phyloP scores from a whole-genome alignment of 768 basidiomycete species.

The Amylocystis lapponica region DNA sequence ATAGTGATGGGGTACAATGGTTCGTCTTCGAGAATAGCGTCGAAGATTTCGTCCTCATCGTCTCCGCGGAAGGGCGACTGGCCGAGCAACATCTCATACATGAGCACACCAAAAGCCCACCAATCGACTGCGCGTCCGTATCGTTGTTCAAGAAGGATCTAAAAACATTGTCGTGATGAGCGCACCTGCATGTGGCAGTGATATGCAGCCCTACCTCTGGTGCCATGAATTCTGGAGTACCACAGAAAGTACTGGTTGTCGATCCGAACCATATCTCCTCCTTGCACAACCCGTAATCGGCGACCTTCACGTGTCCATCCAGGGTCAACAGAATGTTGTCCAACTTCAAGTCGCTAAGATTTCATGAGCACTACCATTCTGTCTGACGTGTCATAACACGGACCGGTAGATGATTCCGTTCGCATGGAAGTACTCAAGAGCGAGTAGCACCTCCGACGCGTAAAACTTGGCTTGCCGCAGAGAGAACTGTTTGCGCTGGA shows the following conservation, averaged over 20 bases:
- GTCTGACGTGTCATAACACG: constrained; percentile 18
- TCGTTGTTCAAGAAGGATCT: constrained; percentile 99
- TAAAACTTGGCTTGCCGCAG: constrained; percentile 99
- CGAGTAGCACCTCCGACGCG: constrained; percentile 92
- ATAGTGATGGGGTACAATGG: constrained; percentile 98
- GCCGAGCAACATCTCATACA: constrained; percentile 97
- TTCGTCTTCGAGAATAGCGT: constrained; percentile 97
- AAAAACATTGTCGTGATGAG: constrained; percentile 3
- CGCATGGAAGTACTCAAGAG: constrained; percentile 95
- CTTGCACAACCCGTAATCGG: constrained; percentile 98
- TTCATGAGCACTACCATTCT: background rate
- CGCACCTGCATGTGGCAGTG: background rate
- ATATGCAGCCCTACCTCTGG: constrained; percentile 68
- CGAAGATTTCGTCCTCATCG: constrained; percentile 99
- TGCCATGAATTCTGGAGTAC: constrained; percentile 99
- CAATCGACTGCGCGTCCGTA: constrained; percentile 99
- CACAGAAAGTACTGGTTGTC: constrained; percentile 98
- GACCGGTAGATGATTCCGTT: constrained; percentile 99
- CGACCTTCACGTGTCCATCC: constrained; percentile 98
- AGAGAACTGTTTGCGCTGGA: constrained; percentile 98
- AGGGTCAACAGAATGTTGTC: constrained; percentile 96
- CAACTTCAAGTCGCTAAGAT: constrained; percentile 83
- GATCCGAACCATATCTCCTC: constrained; percentile 98
- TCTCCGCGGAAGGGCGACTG: constrained; percentile 99
- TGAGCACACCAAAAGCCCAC: constrained; percentile 99